Base-by-base conservation (phyloP, 805 yeast genomes). In the Spathaspora gorwiae region DNA sequence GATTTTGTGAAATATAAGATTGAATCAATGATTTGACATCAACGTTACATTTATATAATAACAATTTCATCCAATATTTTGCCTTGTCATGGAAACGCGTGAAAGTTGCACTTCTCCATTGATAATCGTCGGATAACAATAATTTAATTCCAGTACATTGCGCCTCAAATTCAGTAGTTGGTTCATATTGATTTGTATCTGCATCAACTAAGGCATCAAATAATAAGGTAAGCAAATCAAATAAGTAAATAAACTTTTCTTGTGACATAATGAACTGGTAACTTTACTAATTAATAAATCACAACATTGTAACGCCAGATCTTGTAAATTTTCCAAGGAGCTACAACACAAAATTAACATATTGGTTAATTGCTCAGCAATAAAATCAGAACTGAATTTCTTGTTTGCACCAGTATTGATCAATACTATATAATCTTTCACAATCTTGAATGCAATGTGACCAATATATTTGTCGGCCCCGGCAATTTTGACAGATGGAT, bases 181-280 rank as follows among this genome's bases (percentile, higher is more conserved):
- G 98, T 47, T 86, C 88, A 60, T 88, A 92, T 61, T 81, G 88
- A 59, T 86, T 85, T 14, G 83, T 78, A 51, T 87, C 95, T 6
- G 90, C 89, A 62, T 90, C 97, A 35, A 83, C 70, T 35, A 88
- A 78, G 66, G 95, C 83, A 49, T 85, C 84, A 64, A 87, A 88
- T 41, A 92, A 65, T 36, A 89, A 68, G 1, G 87, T 79, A 56
- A 95, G 70, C 46, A 92, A 73, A 60, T 95, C 99, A 49, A 94
- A 73, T 47, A 92, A 0, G 96, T 78, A 62, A 79, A 94, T 49
- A 90, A 72, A 51, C 94, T 80, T 38, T 70, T 72, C 37, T 78
- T 81, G 50, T 85, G 85, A 58, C 96, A 88, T 39, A 94, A 72
- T 1, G 92, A 71, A 0, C 95, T 81, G 0, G 98, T 97, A 10